Conservation (phyloP, 768 basidiomycete species). For the Rubroboletus pulcherrimus region DNA sequence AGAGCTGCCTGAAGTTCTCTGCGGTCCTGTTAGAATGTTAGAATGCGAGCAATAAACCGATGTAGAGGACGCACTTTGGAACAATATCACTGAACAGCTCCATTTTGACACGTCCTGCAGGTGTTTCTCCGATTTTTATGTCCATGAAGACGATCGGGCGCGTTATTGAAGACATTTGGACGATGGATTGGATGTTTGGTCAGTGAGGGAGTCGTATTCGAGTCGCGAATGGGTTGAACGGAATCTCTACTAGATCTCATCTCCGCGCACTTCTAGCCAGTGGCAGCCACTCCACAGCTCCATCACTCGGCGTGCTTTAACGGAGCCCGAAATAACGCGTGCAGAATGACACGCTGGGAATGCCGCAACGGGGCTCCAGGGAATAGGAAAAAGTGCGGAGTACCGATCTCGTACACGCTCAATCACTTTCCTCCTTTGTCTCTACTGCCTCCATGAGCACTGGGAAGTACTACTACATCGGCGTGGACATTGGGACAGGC, state of each 20-base stretch:
- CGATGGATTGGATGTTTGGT: neutral
- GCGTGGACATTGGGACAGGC: constrained; percentile 88
- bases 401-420: constrained; percentile 2
- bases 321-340: constrained; percentile 1
- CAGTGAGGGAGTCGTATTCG: neutral
- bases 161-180: constrained; percentile 42
- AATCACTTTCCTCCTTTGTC: neutral
- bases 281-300: neutral
- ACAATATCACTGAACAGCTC: constrained; percentile 95
- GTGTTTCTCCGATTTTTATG: constrained; percentile 93
- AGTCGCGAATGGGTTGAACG: neutral
- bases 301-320: neutral
- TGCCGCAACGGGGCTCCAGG: neutral
- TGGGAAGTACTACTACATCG: constrained; percentile 54
- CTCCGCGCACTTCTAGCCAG: no score
- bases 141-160: constrained; percentile 98
- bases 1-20: constrained; percentile 96
- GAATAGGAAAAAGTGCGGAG: constrained; percentile 10
- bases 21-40: constrained; percentile 62
- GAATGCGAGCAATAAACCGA: constrained; percentile 2
- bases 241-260: no score
- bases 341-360: neutral
- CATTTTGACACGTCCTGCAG: constrained; percentile 94
- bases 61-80: constrained; percentile 64
- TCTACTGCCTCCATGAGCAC: constrained; percentile 30